Percentiles rank a stretch among this genome's conserved stretches.
Evolutionary conservation across 768 basidiomycete genomes (phyloP).

Genomic region (Calocera cornea): DNA sequence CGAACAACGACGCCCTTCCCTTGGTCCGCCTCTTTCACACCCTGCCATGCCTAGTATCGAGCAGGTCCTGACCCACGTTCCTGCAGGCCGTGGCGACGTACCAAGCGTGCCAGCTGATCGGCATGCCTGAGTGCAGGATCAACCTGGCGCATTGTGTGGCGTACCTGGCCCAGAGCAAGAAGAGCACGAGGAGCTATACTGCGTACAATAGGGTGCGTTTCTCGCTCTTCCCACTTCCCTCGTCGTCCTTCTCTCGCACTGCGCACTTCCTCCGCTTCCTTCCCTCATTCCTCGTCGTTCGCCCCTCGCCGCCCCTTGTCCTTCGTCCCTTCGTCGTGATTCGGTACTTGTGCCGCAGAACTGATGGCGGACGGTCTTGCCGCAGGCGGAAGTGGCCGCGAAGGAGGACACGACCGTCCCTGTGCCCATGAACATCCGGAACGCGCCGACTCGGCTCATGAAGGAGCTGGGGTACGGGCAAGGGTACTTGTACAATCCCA

Average conservation of each 20-base stretch:
- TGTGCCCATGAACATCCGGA: slow-evolving; percentile 61
- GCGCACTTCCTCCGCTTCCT: no score
- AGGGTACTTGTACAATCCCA: slow-evolving; percentile 51
- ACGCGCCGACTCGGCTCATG: slow-evolving; percentile 63
- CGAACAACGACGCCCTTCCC: slow-evolving; percentile 62
- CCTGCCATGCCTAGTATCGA: not conserved
- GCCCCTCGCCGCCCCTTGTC: not conserved
- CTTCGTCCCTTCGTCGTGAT: not conserved
- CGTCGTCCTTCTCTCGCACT: not conserved
- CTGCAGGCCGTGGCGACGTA: slow-evolving; percentile 27
- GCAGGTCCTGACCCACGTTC: not conserved
- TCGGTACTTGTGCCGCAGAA: not conserved
- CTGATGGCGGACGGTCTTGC: no score
- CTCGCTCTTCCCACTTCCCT: not conserved
- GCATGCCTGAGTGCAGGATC: slow-evolving; percentile 75
- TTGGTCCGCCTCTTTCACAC: slow-evolving; percentile 38
- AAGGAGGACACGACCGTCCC: slow-evolving; percentile 38
- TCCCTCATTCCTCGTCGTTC: not conserved
- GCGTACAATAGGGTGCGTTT: slow-evolving; percentile 43
- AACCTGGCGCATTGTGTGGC: slow-evolving; percentile 64
- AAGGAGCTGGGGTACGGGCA: slow-evolving; percentile 54
- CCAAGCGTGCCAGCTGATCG: slow-evolving; percentile 29
- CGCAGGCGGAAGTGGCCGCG: slow-evolving; percentile 45
- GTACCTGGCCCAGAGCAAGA: slow-evolving; percentile 70
- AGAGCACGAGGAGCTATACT: slow-evolving; percentile 66